Evolutionary conservation across 306 rosid genomes (phyloP).

Genomic region (Trifolium subterraneum): DNA sequence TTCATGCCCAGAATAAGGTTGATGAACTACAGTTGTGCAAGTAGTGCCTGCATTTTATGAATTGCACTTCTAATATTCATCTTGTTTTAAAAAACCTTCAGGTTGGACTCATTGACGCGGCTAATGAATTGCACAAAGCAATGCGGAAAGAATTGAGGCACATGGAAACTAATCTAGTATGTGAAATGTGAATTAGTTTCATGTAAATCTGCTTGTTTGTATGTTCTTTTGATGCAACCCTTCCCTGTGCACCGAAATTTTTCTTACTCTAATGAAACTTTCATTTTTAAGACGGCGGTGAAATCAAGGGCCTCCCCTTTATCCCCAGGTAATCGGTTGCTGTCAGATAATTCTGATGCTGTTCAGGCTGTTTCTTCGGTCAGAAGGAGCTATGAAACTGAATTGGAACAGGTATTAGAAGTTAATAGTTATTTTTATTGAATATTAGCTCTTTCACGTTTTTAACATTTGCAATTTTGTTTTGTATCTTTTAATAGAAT

Average conservation of each 20-base stretch:
- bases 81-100: slow-evolving; percentile 46
- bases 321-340: slow-evolving; percentile 48
- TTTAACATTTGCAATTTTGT: background rate
- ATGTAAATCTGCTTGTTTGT: slow-evolving; percentile 27
- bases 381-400: slow-evolving; percentile 69
- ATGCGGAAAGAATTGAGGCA: slow-evolving; percentile 70
- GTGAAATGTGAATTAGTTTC: slow-evolving; percentile 46
- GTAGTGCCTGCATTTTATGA: slow-evolving; percentile 25
- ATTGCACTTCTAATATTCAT: slow-evolving; percentile 40
- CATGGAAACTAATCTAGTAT: slow-evolving; percentile 70
- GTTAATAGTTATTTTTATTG: background rate
- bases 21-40: slow-evolving; percentile 30
- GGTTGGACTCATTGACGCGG: slow-evolving; percentile 60
- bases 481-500: background rate
- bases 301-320: slow-evolving; percentile 60
- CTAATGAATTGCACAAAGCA: slow-evolving; percentile 61
- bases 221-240: slow-evolving; percentile 23
- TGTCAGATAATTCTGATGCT: slow-evolving; percentile 56
- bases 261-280: slow-evolving; percentile 32
- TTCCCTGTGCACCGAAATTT: slow-evolving; percentile 19
- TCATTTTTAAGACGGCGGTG: slow-evolving; percentile 58
- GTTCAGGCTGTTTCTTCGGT: slow-evolving; percentile 59
- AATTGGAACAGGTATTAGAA: slow-evolving; percentile 76
- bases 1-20: slow-evolving; percentile 73
- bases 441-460: background rate